Conservation (phyloP, 768 basidiomycete genomes). For the Mycena pura region DNA sequence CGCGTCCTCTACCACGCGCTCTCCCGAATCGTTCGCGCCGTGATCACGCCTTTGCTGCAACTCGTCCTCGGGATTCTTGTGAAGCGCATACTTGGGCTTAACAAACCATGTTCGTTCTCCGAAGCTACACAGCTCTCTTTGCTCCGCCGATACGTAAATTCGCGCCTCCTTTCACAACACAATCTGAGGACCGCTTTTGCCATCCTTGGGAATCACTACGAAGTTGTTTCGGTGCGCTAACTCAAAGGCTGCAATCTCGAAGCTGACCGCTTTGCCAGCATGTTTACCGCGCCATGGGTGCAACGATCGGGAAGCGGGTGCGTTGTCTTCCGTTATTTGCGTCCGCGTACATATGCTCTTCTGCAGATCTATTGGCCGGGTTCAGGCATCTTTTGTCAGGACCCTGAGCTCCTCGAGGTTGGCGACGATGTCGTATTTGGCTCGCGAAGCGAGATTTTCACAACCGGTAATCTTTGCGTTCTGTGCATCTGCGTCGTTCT, state of each 20-base stretch:
- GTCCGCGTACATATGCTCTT: background rate
- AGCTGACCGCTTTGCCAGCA: constrained; percentile 30
- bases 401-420: constrained; percentile 54
- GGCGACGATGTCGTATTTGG: constrained; percentile 58
- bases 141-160: constrained; percentile 43
- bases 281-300: constrained; percentile 51
- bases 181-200: constrained; percentile 44
- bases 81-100: constrained; percentile 50
- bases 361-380: constrained; percentile 53
- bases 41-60: constrained; percentile 44
- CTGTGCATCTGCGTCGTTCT: too few species aligned
- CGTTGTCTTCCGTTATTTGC: background rate
- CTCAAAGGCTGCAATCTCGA: background rate
- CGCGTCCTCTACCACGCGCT: constrained; percentile 49
- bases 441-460: constrained; percentile 50
- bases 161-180: too few species aligned
- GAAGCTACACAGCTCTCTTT: constrained; percentile 50
- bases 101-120: constrained; percentile 33
- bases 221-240: constrained; percentile 47
- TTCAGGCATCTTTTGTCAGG: constrained; percentile 50
- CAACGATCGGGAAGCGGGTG: constrained; percentile 47
- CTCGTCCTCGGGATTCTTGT: constrained; percentile 46
- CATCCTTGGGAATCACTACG: constrained; percentile 53
- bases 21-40: constrained; percentile 46
- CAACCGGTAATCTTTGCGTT: constrained; percentile 25